A percentile compares a stretch with the other conserved stretches of the same genome.
Evolutionary conservation across 805 yeast species (phyloP).

Genomic region (Grigorovia humatica): DNA sequence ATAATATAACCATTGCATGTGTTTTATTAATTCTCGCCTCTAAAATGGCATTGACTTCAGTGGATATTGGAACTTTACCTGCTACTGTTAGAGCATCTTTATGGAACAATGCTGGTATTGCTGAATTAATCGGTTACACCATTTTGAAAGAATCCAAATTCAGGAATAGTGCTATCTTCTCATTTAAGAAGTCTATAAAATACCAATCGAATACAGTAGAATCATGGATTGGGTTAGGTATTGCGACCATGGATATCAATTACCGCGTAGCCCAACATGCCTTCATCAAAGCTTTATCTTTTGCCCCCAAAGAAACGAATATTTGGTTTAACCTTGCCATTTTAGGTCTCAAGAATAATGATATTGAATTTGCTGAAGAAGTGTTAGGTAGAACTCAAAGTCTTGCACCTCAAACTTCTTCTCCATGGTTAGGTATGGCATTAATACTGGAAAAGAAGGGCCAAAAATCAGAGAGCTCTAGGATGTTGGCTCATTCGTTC

Average conservation of each 20-base stretch:
- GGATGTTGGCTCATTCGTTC: conserved; percentile 67
- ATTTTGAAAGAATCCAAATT: conserved; percentile 21
- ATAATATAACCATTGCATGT: conserved; percentile 30
- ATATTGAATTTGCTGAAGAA: conserved; percentile 59
- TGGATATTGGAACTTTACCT: conserved; percentile 16
- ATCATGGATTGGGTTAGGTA: conserved; percentile 79
- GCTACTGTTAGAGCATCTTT: conserved; percentile 45
- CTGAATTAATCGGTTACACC: conserved; percentile 41
- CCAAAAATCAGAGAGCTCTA: conserved; percentile 39
- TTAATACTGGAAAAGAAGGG: conserved; percentile 45
- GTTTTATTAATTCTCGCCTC: conserved; percentile 37
- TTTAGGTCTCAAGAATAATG: conserved; percentile 59
- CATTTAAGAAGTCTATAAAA: conserved; percentile 58
- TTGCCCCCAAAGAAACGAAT: conserved; percentile 55
- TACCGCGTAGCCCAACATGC: conserved; percentile 85
- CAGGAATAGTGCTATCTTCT: conserved; percentile 43
- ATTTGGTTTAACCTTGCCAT: conserved; percentile 80
- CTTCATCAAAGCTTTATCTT: conserved; percentile 66
- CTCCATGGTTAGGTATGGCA: conserved; percentile 85
- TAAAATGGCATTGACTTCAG: conserved; percentile 33
- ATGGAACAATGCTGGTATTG: conserved; percentile 62
- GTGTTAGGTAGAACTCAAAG: conserved; percentile 69
- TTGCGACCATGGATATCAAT: conserved; percentile 52
- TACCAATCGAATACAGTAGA: conserved; percentile 59
- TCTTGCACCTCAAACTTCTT: conserved; percentile 62